Evolutionary conservation across 495 filamentous ascomycete species (phyloP).

Genomic region (Aspergillus funiculosus): DNA sequence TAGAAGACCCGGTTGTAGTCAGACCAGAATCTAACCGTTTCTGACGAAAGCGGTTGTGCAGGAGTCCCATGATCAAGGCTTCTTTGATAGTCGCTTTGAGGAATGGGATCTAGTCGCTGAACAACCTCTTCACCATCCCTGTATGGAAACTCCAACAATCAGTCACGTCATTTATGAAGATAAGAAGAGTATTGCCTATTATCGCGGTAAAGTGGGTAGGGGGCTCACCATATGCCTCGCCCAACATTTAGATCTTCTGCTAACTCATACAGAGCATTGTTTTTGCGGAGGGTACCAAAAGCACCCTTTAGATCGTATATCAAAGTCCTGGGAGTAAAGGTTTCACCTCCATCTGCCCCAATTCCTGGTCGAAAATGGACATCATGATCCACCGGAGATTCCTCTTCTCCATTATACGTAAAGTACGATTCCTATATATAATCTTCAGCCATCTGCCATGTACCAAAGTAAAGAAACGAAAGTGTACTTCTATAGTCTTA

Average conservation of each 20-base stretch:
- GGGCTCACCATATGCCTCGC: slow-evolving; percentile 56
- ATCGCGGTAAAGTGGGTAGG: background rate
- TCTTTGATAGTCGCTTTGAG: slow-evolving; percentile 65
- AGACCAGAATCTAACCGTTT: slow-evolving; percentile 86
- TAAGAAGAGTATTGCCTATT: too few relatives aligned
- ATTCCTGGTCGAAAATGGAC: slow-evolving; percentile 87
- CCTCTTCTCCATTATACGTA: slow-evolving; percentile 66
- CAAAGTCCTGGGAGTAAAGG: slow-evolving; percentile 82
- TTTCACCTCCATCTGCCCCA: slow-evolving; percentile 72
- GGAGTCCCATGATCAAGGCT: slow-evolving; percentile 64
- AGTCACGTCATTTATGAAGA: background rate
- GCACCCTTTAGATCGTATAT: slow-evolving; percentile 94
- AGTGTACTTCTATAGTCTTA: slow-evolving; percentile 21
- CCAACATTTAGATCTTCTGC: slow-evolving; percentile 45
- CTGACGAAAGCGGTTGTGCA: slow-evolving; percentile 55
- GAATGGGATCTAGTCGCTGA: slow-evolving; percentile 60
- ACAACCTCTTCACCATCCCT: slow-evolving; percentile 68
- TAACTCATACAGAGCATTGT: slow-evolving; percentile 83
- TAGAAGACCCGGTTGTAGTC: slow-evolving; percentile 90
- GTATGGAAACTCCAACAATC: background rate
- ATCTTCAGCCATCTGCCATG: slow-evolving; percentile 12
- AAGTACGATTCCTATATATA: slow-evolving; percentile 81
- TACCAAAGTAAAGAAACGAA: background rate
- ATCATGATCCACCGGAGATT: slow-evolving; percentile 79
- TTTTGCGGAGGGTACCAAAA: slow-evolving; percentile 80